Percentiles rank a stretch among this genome's conserved stretches.
Conservation (phyloP, 495 filamentous ascomycete species). For the Penicillium bialowiezense region DNA sequence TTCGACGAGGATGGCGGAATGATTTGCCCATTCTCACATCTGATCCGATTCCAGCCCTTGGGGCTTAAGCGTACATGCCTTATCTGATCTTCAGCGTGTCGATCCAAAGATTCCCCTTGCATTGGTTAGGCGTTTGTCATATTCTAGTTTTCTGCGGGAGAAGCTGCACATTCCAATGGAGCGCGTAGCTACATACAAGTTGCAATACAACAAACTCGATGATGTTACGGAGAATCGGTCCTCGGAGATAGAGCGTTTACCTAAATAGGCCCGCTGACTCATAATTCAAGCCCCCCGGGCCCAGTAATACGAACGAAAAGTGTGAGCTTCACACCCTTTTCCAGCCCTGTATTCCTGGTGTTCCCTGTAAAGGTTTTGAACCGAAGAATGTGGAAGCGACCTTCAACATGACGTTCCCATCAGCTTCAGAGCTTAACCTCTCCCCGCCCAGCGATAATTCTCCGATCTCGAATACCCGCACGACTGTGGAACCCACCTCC, state of each 20-base stretch:
- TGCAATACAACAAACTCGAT: too few species aligned
- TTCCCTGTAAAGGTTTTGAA: background rate
- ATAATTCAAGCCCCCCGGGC: too few species aligned
- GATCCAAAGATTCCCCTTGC: background rate
- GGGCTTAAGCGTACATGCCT: constrained; percentile 2
- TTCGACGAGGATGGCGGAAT: constrained; percentile 12
- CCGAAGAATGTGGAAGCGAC: constrained; percentile 13
- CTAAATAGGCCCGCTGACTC: too few species aligned
- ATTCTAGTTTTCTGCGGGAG: background rate
- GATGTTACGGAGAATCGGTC: too few species aligned
- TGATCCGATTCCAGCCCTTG: constrained; percentile 9
- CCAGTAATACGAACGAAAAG: too few species aligned
- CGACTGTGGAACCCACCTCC: constrained; percentile 9
- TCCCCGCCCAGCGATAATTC: constrained; percentile 21
- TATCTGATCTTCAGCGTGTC: constrained; percentile 4
- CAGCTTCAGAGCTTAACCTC: constrained; percentile 19
- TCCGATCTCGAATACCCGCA: constrained; percentile 17
- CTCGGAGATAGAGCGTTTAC: too few species aligned
- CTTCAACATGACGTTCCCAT: constrained; percentile 8
- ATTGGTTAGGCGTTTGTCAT: background rate
- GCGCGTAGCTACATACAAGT: too few species aligned
- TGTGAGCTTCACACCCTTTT: too few species aligned
- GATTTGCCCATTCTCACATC: constrained; percentile 8
- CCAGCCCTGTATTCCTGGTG: background rate
- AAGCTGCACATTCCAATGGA: too few species aligned